These are phyloP conservation scores for Tulasnella sp. DNA, from an alignment of 768 basidiomycete genomes.

Conservation along the genomic window DNA sequence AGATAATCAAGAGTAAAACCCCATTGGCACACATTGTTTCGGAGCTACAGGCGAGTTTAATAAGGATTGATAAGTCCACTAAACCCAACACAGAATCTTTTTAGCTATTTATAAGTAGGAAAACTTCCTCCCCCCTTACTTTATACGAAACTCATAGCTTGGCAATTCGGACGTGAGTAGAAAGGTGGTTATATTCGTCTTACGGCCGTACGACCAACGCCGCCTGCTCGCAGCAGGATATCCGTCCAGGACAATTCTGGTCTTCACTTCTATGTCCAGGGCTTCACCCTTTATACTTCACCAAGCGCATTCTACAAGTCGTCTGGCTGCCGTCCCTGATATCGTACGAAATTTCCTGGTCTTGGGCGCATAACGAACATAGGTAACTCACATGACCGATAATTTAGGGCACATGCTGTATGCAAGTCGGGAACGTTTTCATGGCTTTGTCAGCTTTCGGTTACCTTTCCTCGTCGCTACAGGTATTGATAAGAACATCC, in stretches of 20 bases:
- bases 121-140: not conserved
- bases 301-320: not conserved
- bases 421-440: conserved; percentile 15
- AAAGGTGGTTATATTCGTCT: not conserved
- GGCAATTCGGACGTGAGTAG: conserved; percentile 8
- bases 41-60: no score
- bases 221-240: not conserved
- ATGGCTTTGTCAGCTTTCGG: conserved; percentile 20
- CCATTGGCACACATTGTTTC: no score
- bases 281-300: not conserved
- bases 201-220: not conserved
- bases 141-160: not conserved
- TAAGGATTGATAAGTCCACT: no score
- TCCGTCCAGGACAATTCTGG: not conserved
- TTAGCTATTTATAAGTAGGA: not conserved
- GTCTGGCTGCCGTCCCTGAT: conserved; percentile 1
- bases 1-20: no score
- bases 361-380: not conserved
- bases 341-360: not conserved
- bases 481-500: no score
- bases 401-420: conserved; percentile 6
- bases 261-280: not conserved
- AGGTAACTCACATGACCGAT: not conserved
- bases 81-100: no score
- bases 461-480: no score